phyloP scores from a whole-genome alignment of 2,329 filamentous ascomycete species.

The Purpureocillium takamizusanense region DNA sequence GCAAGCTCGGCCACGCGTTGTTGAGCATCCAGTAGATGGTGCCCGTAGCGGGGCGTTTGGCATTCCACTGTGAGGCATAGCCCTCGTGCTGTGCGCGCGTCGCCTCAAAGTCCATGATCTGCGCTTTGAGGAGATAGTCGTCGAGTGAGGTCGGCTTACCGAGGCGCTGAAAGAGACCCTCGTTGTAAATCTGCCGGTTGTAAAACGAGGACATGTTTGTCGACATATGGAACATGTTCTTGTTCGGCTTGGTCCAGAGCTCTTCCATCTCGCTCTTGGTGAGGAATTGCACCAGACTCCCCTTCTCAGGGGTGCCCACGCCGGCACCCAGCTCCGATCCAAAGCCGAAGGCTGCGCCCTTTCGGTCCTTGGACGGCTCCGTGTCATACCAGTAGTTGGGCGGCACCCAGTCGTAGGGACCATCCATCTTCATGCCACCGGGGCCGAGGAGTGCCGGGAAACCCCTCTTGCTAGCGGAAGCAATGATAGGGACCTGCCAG shows the following conservation, averaged over 20 bases:
- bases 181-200: conserved; percentile 48
- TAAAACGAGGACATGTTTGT: conserved; percentile 45
- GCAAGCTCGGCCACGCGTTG: conserved; percentile 54
- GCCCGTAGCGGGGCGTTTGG: conserved; percentile 45
- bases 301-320: conserved; percentile 50
- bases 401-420: conserved; percentile 58
- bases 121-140: conserved; percentile 50
- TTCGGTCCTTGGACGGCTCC: conserved; percentile 23
- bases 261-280: conserved; percentile 38
- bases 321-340: conserved; percentile 54
- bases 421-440: conserved; percentile 57
- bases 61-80: conserved; percentile 41
- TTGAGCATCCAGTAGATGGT: conserved; percentile 62
- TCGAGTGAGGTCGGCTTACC: conserved; percentile 41
- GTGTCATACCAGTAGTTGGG: conserved; percentile 55
- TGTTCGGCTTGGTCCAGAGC: conserved; percentile 45
- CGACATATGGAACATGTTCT: conserved; percentile 51
- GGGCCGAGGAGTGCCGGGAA: conserved; percentile 41
- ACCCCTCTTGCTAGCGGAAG: conserved; percentile 46
- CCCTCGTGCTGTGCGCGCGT: conserved; percentile 51
- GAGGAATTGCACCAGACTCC: conserved; percentile 45
- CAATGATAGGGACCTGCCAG: conserved; percentile 49
- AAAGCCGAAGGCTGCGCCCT: conserved; percentile 53
- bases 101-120: conserved; percentile 57
- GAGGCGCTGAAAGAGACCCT: conserved; percentile 39